Evolutionary conservation across 148 eudicot genomes (phyloP).

Genomic region (Rhododendron mucronatum): DNA sequence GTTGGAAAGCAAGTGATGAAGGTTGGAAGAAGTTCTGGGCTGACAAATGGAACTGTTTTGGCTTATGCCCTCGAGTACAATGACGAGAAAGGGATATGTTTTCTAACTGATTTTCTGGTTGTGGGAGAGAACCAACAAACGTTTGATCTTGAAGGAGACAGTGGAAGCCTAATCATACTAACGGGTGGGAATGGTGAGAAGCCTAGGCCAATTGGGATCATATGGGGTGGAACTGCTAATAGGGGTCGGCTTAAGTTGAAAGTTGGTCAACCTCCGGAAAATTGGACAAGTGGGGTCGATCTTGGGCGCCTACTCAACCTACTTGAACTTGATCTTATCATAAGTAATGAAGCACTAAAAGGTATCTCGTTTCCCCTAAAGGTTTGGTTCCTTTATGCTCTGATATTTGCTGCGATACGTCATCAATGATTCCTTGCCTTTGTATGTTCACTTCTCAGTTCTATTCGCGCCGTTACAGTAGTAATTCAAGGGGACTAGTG

Average conservation of each 20-base stretch:
- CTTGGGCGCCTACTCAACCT: slow-evolving; percentile 89
- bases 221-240: slow-evolving; percentile 99
- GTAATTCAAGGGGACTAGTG: not conserved
- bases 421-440: not conserved
- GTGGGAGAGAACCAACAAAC: slow-evolving; percentile 96
- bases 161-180: slow-evolving; percentile 84
- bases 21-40: slow-evolving; percentile 97
- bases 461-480: not conserved
- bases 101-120: slow-evolving; percentile 91
- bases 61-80: slow-evolving; percentile 98
- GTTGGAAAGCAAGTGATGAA: slow-evolving; percentile 92
- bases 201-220: slow-evolving; percentile 91
- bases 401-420: not conserved
- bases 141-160: slow-evolving; percentile 97
- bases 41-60: slow-evolving; percentile 76
- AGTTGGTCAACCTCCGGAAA: slow-evolving; percentile 90
- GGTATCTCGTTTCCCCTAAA: slow-evolving; percentile 37
- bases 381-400: not conserved
- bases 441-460: not conserved
- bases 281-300: slow-evolving; percentile 99
- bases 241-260: slow-evolving; percentile 91
- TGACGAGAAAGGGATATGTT: slow-evolving; percentile 95
- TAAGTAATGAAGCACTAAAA: slow-evolving; percentile 63
- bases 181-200: slow-evolving; percentile 75
- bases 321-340: slow-evolving; percentile 89